Evolutionary conservation across 208 protist species (phyloP), one percentile per base, ranked within the genome.

Genomic region (Crithidia fasciculata): DNA sequence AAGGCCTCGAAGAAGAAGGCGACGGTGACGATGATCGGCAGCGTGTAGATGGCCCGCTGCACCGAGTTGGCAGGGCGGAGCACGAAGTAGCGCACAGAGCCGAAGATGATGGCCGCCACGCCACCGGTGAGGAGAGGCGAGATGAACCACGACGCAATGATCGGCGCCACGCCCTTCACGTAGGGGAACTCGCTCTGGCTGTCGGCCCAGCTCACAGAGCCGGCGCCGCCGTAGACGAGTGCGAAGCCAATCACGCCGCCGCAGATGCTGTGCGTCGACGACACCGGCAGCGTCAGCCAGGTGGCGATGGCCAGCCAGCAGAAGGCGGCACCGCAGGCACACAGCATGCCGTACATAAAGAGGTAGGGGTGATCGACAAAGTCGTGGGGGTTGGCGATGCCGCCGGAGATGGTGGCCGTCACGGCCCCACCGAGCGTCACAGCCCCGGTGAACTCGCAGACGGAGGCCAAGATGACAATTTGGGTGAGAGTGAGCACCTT

Each of bases 331-430:
- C 80, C 81, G 40, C 80, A 75, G 13, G 87, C 81, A 62, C 90
- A 95, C 0, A 93, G 78, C 87, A 95, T 93, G 47, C 90, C 87
- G 69, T 93, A 93, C 90, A 95, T 93, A 64, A 95, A 75, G 4
- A 95, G 15, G 76, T 95, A 95, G 16, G 90, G 90, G 15, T 89
- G 72, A 16, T 87, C 63, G 2, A 12, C 40, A 56, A 95, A 93
- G 60, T 76, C 76, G n/a, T 36, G 41, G 3, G 82, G 78, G 63
- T 87, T 89, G 15, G 90, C 84, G 58, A 95, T 95, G 28, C 90
- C 90, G 37, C 81, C 76, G 28, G 88, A 89, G 40, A 95, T 92
- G 18, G 90, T 95, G 12, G 90, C 83, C 3, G 90, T 93, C 61
- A 95, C 90, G 16, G 85, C 78, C 36, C 82, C 81, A 40, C 90